Evolutionary conservation across 371 early-diverging fungal genomes (phyloP).

Genomic region (Mucor velutinosus): DNA sequence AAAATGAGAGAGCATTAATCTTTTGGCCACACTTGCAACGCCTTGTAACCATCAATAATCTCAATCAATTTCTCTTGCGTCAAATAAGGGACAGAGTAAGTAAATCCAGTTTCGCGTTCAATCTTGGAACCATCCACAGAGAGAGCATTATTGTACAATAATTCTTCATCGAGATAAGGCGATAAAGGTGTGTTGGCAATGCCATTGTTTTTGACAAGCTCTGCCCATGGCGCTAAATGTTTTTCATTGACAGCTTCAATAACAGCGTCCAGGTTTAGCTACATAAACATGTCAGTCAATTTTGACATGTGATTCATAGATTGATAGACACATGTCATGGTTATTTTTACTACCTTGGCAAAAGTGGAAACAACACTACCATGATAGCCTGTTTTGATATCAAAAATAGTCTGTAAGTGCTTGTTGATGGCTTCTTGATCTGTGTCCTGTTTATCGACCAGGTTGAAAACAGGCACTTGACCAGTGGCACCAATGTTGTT

Average conservation of each 20-base stretch:
- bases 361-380: conserved; percentile 78
- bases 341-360: conserved; percentile 69
- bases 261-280: conserved; percentile 80
- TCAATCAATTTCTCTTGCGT: conserved; percentile 66
- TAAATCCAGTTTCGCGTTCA: conserved; percentile 70
- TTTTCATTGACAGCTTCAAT: conserved; percentile 93
- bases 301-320: background rate
- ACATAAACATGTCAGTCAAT: background rate
- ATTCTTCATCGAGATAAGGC: conserved; percentile 92
- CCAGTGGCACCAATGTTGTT: conserved; percentile 24
- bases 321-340: background rate
- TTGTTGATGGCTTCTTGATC: conserved; percentile 83
- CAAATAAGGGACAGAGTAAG: conserved; percentile 68
- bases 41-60: conserved; percentile 70
- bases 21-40: conserved; percentile 69
- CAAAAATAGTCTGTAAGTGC: conserved; percentile 72
- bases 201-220: conserved; percentile 57
- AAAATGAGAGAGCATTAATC: background rate
- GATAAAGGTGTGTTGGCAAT: conserved; percentile 86
- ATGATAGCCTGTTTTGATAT: conserved; percentile 83
- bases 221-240: conserved; percentile 80
- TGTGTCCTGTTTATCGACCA: conserved; percentile 81
- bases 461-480: conserved; percentile 61
- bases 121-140: conserved; percentile 81
- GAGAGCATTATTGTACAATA: conserved; percentile 79